Base-by-base conservation (phyloP, 306 rosid species). In the Acacia confusa region DNA sequence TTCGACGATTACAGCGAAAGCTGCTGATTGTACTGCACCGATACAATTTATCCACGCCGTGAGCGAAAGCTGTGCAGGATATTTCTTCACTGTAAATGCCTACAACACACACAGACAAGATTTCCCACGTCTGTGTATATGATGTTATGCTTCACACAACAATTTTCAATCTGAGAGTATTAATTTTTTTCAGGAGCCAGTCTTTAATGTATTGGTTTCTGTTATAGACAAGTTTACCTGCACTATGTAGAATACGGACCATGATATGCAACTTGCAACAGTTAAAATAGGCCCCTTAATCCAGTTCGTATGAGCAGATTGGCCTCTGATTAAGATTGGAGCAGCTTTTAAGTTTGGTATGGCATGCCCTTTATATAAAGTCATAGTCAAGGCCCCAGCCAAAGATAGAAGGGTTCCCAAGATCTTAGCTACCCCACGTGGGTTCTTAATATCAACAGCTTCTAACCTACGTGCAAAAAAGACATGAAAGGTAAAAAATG, bases 61-160 rank as follows among this genome's bases (percentile, higher is more conserved):
- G 70, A 89, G 85, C 20, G 89, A 84, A 7, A 87, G 61, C 45
- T 75, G 88, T 45, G 89, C 93, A 15, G 89, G 85, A 71, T 87
- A 87, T 81, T 84, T 87, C 87, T 83, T 89, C 82, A 78, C 45
- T 58, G 74, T 70, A 8, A 82, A 30, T 67, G 81, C 89, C 88
- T 85, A 41, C 82, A 17, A 43, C 27, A 9, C 58, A 76, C 14
- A 28, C 79, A 84, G 53, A 43, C 75, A 43, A 43, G 34, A 17
- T 72, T 48, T 16, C 28, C 77, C 25, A 8, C 1, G 34, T 11
- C 17, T 19, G 13, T 8, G 9, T 3, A 9, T 17, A 4, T 61
- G n/a, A 36, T 16, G 44, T 43, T 44, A 30, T 15, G 5, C 34
- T 77, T 27, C 45, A 45, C 13, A 77, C 3, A 77, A 44, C n/a